Evolutionary conservation across 2,329 filamentous ascomycete species (phyloP), one percentile per base, ranked within the genome.

Genomic region (Ceratocystis diversiconidia): DNA sequence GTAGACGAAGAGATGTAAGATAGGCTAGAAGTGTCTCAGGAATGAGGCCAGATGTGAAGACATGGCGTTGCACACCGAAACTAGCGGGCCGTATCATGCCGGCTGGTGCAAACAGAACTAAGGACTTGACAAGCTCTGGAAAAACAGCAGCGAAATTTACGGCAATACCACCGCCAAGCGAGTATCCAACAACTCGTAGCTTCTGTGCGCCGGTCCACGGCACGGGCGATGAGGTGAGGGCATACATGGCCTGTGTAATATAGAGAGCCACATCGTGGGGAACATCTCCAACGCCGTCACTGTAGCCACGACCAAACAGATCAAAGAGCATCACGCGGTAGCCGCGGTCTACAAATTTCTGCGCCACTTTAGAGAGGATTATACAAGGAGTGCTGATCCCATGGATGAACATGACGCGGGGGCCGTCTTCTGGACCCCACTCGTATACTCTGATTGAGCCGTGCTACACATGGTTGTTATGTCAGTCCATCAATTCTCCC

Each of bases 341-440:
- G 41, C 89, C 88, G 62, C 80, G 81, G 48, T 81, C 78, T 2
- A 82, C 89, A 25, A 95, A 79, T 22, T 79, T 80, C 70, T 85
- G 78, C 32, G 89, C 88, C 43, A 95, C 74, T 57, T 80, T 81
- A 30, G 81, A 80, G 17, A 94, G 78, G 1, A 88, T 85, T 70
- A 92, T 82, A 73, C 87, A 90, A 0, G 90, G 87, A 0, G 89
- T 95, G 68, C 86, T 90, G 72, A 95, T 92, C 57, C 90, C 90
- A 73, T 95, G 90, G 7, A 95, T 79, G 43, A 95, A 79, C 17
- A 95, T 75, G 3, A 94, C 85, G 71, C 88, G 92, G 59, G 82
- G 80, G 6, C 90, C 90, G 64, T 82, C 75, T 62, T 85, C 80
- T 0, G 89, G 87, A 1, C 90, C 90, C 76, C 87, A 95, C 76